Conservation (phyloP, 331 rosid species). For the Acacia pycnantha region DNA sequence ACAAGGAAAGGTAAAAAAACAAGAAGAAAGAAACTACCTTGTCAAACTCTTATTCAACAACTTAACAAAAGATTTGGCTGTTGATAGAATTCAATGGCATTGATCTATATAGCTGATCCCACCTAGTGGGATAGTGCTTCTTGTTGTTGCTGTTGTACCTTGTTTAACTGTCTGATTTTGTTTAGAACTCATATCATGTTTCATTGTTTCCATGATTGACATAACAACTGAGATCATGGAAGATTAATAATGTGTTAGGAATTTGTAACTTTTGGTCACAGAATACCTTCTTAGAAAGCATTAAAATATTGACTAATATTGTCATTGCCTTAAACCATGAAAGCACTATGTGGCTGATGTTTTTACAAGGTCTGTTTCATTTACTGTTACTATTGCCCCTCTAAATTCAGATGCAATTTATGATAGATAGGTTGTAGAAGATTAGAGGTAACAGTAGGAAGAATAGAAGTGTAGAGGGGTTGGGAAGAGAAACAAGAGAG, state of each 20-base stretch:
- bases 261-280: background rate
- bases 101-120: no score
- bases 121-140: no score
- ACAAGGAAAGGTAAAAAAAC: background rate
- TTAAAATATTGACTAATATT: background rate
- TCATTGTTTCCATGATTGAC: background rate
- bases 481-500: no score
- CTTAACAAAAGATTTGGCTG: no score
- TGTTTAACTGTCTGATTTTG: background rate
- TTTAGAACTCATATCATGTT: background rate
- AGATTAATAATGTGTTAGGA: background rate
- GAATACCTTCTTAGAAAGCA: constrained; percentile 10
- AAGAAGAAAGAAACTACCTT: background rate
- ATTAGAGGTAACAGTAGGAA: no score
- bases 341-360: background rate
- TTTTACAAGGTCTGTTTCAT: background rate
- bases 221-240: background rate
- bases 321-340: constrained; percentile 7
- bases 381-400: background rate
- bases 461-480: no score
- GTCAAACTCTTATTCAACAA: background rate
- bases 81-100: no score
- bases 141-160: no score
- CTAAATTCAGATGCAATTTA: background rate
- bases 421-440: no score